Evolutionary conservation across 148 eudicot species (phyloP).

Genomic region (Chenopodium quinoa): DNA sequence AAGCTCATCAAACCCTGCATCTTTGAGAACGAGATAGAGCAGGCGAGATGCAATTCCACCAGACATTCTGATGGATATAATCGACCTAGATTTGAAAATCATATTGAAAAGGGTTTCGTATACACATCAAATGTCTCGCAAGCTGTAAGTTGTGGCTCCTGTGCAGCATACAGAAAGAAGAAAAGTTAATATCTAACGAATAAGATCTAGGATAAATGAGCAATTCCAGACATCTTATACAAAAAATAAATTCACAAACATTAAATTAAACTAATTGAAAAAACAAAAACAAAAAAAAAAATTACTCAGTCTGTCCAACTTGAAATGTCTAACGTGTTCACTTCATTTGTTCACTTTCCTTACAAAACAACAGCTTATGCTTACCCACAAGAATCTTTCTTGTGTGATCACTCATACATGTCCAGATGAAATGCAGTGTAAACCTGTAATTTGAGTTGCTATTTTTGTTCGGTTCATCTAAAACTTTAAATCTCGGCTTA

Average conservation of each 20-base stretch:
- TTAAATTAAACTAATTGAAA: not conserved
- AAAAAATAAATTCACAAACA: not conserved
- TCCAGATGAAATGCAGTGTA: no score
- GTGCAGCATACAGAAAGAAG: slow-evolving; percentile 15
- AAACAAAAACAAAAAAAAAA: no score
- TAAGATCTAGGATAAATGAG: slow-evolving; percentile 3
- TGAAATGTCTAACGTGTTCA: not conserved
- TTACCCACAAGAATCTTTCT: no score
- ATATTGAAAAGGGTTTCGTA: slow-evolving; percentile 72
- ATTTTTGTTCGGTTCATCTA: no score
- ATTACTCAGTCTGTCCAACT: not conserved
- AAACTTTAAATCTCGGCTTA: no score
- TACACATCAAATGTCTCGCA: slow-evolving; percentile 78
- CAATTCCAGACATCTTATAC: not conserved
- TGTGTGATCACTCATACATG: no score
- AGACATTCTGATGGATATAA: not conserved
- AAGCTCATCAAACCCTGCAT: slow-evolving; percentile 9
- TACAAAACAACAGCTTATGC: not conserved
- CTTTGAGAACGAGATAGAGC: not conserved
- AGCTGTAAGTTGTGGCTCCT: slow-evolving; percentile 95
- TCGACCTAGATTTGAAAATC: slow-evolving; percentile 18
- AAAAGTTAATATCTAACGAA: not conserved
- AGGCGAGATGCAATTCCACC: not conserved
- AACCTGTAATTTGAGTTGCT: no score
- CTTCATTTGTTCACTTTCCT: not conserved